Conservation (phyloP, 139 green algal genomes). For the Micractinium conductrix region DNA sequence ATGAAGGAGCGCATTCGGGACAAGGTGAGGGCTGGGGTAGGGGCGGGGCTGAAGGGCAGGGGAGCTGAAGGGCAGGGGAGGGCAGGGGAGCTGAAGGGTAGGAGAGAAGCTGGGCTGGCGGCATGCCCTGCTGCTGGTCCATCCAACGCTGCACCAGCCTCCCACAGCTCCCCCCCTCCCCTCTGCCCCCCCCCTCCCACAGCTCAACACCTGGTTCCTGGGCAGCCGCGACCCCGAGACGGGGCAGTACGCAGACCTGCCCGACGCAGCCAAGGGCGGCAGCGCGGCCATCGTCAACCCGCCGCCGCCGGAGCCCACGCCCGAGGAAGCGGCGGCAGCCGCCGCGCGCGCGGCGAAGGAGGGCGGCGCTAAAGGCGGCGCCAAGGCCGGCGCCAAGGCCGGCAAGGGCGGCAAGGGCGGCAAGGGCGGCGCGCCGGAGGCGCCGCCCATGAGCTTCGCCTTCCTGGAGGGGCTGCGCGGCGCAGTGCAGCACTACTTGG, state of each 20-base stretch:
- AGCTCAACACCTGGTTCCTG: conserved; percentile 92
- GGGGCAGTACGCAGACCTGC: conserved; percentile 86
- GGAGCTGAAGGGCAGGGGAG: neutral
- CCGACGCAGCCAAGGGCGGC: conserved; percentile 76
- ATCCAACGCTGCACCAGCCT: neutral
- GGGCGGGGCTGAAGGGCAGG: neutral
- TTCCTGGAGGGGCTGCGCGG: conserved; percentile 79
- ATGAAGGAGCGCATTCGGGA: conserved; percentile 92
- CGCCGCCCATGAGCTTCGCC: conserved; percentile 43
- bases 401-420: conserved; percentile 49
- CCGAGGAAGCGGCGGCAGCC: conserved; percentile 50
- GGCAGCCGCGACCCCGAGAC: conserved; percentile 79
- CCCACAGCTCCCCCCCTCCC: neutral
- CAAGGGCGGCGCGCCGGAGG: conserved; percentile 10
- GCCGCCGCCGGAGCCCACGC: conserved; percentile 57
- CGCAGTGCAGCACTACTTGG: conserved; percentile 77
- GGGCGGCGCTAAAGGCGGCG: no score
- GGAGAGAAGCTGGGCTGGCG: neutral
- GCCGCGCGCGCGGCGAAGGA: no score
- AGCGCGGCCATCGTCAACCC: conserved; percentile 83
- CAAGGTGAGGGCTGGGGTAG: conserved; percentile 56
- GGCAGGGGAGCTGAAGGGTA: neutral
- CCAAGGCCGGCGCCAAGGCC: conserved; percentile 43
- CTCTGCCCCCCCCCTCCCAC: neutral
- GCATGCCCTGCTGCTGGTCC: no score